Evolutionary conservation across 129 eudicot genomes (phyloP).

Genomic region (Mikania micrantha): DNA sequence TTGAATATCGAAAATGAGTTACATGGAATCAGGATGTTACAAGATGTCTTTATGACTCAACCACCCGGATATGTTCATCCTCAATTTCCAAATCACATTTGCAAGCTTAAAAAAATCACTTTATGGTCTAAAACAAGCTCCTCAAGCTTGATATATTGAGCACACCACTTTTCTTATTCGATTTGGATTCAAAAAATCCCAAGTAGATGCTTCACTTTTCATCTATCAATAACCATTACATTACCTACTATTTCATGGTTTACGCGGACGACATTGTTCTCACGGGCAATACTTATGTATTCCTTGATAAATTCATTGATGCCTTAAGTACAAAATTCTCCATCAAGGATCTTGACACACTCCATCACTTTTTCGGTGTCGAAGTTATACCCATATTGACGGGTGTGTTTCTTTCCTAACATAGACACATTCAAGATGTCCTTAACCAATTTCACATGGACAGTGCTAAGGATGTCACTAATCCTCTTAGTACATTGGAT

Average conservation of each 20-base stretch:
- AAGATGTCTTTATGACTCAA: neutral
- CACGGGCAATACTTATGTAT: neutral
- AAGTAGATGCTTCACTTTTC: neutral
- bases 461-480: neutral
- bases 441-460: neutral
- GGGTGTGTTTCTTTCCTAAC: neutral
- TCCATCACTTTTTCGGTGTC: neutral
- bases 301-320: neutral
- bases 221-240: neutral
- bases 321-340: neutral
- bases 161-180: neutral
- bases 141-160: neutral
- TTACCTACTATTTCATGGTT: neutral
- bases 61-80: neutral
- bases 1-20: too few relatives aligned
- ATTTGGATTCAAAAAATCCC: neutral
- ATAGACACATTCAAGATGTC: too few relatives aligned
- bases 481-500: too few relatives aligned
- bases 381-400: too few relatives aligned
- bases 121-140: too few relatives aligned
- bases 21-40: too few relatives aligned
- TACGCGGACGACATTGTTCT: neutral
- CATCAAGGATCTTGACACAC: neutral
- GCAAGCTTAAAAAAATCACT: neutral
- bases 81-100: neutral